Evolutionary conservation across 768 basidiomycete genomes (phyloP).

Genomic region (Psilocybe cyanescens): DNA sequence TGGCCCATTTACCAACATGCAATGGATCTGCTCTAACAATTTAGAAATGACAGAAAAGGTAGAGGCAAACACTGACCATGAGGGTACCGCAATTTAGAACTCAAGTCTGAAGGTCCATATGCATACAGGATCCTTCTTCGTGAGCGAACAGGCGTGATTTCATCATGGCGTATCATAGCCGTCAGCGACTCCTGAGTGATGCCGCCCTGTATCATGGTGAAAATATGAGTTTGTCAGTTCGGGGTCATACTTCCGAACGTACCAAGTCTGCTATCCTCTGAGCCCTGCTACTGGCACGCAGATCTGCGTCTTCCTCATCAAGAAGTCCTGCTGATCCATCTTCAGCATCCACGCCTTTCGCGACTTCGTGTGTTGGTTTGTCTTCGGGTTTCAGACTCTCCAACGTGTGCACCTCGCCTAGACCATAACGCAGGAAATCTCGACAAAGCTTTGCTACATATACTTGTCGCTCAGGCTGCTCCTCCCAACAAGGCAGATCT

Average conservation of each 20-base stretch:
- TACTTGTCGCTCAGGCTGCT: constrained; percentile 43
- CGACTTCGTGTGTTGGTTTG: constrained; percentile 4
- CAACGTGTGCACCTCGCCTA: constrained; percentile 29
- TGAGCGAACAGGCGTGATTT: constrained; percentile 59
- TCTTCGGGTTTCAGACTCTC: constrained; percentile 26
- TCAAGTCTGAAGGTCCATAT: constrained; percentile 42
- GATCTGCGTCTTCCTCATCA: constrained; percentile 5
- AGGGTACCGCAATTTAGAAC: constrained; percentile 61
- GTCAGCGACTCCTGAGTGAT: constrained; percentile 76
- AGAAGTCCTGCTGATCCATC: constrained; percentile 11
- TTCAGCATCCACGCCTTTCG: constrained; percentile 18
- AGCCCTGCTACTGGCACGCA: constrained; percentile 2
- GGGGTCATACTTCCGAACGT: constrained; percentile 2
- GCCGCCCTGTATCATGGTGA: constrained; percentile 47
- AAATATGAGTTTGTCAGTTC: background rate
- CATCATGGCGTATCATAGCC: constrained; percentile 76
- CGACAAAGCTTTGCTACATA: constrained; percentile 60
- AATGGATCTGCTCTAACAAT: constrained; percentile 46
- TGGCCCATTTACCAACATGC: constrained; percentile 65
- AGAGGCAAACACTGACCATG: constrained; percentile 40
- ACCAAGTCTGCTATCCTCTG: constrained; percentile 20
- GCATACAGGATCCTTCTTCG: constrained; percentile 57
- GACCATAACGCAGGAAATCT: constrained; percentile 44
- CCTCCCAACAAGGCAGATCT: constrained; percentile 58
- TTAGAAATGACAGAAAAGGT: background rate